Percentiles rank a stretch among this genome's conserved stretches.
These are phyloP conservation scores for Aquanectria penicillioides DNA, from an alignment of 2,329 filamentous ascomycete genomes.

Conservation along the genomic window DNA sequence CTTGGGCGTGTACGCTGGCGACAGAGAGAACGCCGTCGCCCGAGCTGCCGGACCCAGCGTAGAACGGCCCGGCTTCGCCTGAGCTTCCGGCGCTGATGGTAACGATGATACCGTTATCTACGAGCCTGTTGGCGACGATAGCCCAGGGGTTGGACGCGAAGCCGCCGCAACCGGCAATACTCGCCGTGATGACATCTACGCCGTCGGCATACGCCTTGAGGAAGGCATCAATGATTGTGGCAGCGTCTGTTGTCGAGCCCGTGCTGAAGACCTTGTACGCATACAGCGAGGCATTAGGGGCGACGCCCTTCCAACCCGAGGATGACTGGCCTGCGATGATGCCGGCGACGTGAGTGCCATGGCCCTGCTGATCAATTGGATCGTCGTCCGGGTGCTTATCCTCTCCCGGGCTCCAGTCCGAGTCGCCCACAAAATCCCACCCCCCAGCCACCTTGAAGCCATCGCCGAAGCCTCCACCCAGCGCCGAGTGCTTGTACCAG, in stretches of 20 bases:
- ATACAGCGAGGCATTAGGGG: not conserved
- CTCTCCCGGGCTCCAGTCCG: not conserved
- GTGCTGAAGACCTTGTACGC: not conserved
- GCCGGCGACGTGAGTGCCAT: not conserved
- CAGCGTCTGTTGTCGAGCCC: not conserved
- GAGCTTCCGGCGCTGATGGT: not conserved
- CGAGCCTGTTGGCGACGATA: not conserved
- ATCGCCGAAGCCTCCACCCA: conserved; percentile 36
- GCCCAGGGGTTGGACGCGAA: not conserved
- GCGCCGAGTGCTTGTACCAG: conserved; percentile 35
- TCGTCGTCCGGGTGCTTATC: not conserved
- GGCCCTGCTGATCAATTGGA: not conserved
- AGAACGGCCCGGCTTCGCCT: not conserved
- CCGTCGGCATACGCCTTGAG: not conserved
- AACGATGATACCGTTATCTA: not conserved
- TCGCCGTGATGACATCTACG: not conserved
- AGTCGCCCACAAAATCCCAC: conserved; percentile 36
- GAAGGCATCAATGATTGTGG: not conserved
- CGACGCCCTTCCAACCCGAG: not conserved
- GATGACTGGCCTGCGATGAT: not conserved
- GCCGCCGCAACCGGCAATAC: not conserved
- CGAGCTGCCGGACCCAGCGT: not conserved
- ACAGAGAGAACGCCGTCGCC: not conserved
- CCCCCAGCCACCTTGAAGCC: conserved; percentile 38
- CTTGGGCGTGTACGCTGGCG: not conserved